phyloP scores from a whole-genome alignment of 257 asterid species.

The Penstemon barbatus region DNA sequence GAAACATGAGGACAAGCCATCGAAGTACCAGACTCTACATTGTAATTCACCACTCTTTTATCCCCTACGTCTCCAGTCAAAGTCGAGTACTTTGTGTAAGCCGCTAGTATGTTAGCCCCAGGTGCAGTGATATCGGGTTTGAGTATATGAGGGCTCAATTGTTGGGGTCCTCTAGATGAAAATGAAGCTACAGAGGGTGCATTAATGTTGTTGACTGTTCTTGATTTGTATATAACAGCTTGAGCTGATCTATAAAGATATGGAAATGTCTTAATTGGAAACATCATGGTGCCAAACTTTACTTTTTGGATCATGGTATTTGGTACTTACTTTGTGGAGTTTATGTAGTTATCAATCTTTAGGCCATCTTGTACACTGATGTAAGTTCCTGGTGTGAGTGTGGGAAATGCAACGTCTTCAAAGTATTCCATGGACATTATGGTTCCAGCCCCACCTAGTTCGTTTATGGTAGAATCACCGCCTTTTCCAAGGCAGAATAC shows the following conservation, averaged over 20 bases:
- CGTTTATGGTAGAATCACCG: conserved; percentile 27
- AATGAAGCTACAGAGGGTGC: conserved; percentile 64
- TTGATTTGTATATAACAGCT: conserved; percentile 56
- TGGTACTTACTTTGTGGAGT: conserved; percentile 53
- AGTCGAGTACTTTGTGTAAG: conserved; percentile 37
- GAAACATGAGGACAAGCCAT: conserved; percentile 89
- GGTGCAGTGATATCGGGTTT: conserved; percentile 96
- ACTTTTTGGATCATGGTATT: not conserved
- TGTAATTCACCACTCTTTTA: conserved; percentile 41
- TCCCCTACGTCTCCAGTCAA: conserved; percentile 33
- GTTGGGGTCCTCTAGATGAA: conserved; percentile 84
- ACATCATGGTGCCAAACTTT: not conserved
- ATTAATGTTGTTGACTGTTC: conserved; percentile 21
- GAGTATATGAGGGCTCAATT: conserved; percentile 48
- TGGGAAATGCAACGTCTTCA: conserved; percentile 37
- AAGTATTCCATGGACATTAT: conserved; percentile 30
- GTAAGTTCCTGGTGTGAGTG: conserved; percentile 36
- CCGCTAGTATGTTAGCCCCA: conserved; percentile 74
- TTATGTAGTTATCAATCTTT: conserved; percentile 52
- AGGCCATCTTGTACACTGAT: conserved; percentile 36
- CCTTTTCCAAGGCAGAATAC: conserved; percentile 48
- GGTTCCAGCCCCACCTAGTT: conserved; percentile 55
- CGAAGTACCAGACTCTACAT: conserved; percentile 76
- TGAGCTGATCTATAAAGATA: conserved; percentile 43
- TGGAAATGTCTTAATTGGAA: not conserved